Percentiles rank a stretch among this genome's conserved stretches.
phyloP scores from a whole-genome alignment of 2,329 filamentous ascomycete genomes.

The Trichoderma endophyticum region DNA sequence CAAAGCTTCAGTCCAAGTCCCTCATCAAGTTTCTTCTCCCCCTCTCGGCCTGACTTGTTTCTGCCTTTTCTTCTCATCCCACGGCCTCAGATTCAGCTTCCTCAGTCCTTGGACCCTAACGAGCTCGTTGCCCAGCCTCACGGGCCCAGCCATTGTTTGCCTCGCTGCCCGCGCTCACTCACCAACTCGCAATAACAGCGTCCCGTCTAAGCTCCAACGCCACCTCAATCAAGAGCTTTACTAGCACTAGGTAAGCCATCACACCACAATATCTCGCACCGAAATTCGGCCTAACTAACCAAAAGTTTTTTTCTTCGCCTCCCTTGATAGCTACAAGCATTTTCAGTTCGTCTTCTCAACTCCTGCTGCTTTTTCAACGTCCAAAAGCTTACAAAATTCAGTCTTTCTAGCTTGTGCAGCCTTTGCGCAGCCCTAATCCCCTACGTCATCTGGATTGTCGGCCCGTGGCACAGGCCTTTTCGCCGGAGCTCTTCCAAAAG shows the following conservation, averaged over 20 bases:
- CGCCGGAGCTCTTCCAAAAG: background rate
- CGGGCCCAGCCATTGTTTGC: constrained; percentile 5
- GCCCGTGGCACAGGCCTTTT: constrained; percentile 7
- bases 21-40: constrained; percentile 18
- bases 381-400: background rate
- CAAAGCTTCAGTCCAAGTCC: constrained; percentile 20
- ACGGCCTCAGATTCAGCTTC: constrained; percentile 6
- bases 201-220: constrained; percentile 6
- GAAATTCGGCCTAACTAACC: background rate
- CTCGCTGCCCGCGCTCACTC: background rate
- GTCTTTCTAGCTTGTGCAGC: constrained; percentile 1
- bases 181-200: background rate
- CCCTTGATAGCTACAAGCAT: background rate
- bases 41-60: constrained; percentile 12
- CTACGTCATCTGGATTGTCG: constrained; percentile 12
- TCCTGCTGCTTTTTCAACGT: background rate
- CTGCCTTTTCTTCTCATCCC: background rate
- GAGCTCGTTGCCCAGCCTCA: background rate
- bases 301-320: background rate
- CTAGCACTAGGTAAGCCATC: constrained; percentile 2
- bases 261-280: constrained; percentile 16
- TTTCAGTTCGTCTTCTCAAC: background rate
- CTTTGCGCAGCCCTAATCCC: constrained; percentile 8
- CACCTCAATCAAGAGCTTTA: constrained; percentile 8
- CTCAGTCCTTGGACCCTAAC: background rate